Percentiles rank a stretch among this genome's conserved stretches.
phyloP scores from a whole-genome alignment of 164 flowering plant species.

The Tinospora cordifolia region DNA sequence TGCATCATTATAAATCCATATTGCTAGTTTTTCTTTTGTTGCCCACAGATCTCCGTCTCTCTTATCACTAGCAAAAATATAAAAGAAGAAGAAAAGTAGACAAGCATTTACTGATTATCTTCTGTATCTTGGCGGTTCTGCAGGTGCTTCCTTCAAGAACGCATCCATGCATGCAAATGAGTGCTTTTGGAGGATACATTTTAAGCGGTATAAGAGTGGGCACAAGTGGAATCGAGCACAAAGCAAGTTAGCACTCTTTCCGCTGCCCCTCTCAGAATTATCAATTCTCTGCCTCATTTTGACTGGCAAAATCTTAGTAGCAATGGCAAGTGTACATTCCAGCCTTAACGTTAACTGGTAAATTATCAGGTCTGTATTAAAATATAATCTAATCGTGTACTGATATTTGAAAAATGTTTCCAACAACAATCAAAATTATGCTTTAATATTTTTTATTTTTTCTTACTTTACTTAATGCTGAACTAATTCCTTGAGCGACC shows the following conservation, averaged over 20 bases:
- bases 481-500: too few relatives aligned
- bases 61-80: background rate
- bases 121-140: slow-evolving; percentile 7
- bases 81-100: background rate
- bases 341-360: background rate
- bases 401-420: too few relatives aligned
- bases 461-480: too few relatives aligned
- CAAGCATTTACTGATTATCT: background rate
- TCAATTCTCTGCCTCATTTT: background rate
- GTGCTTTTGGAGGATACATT: slow-evolving; percentile 83
- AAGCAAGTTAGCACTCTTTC: background rate
- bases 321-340: background rate
- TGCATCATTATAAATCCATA: slow-evolving; percentile 12
- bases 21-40: background rate
- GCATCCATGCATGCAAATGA: slow-evolving; percentile 97
- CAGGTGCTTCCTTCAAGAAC: slow-evolving; percentile 97
- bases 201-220: slow-evolving; percentile 67
- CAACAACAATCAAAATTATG: too few relatives aligned
- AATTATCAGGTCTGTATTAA: background rate
- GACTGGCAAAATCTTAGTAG: too few relatives aligned
- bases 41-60: background rate
- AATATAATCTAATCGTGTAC: too few relatives aligned
- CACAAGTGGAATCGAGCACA: background rate
- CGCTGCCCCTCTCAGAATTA: background rate
- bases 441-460: too few relatives aligned